Base-by-base conservation (phyloP, 164 flowering plant species). In the Kalanchoe fedtschenkoi region DNA sequence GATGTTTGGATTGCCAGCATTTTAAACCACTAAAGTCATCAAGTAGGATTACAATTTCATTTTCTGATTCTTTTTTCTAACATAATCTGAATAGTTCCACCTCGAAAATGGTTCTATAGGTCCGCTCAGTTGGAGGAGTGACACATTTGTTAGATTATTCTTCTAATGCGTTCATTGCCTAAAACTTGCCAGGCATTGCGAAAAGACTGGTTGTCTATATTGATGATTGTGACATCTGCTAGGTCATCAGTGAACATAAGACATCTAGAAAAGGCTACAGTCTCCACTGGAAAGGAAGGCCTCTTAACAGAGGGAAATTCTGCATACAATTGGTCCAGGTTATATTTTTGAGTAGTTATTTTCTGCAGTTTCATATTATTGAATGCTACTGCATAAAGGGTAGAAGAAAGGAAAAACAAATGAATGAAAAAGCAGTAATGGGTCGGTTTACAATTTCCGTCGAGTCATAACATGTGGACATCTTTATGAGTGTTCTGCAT, bases 261-360 rank as follows among this genome's bases (percentile, higher is more conserved):
- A 75, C 99, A 93, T 76, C 75, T 93, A 79, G 99, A 93, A 77
- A 93, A 90, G 73, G 99, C 99, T 63, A 93, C 99, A 28, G 84
- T 93, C 35, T 90, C 99, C 26, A 93, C 99, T n/a, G 99, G 99
- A 51, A 93, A 93, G 78, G 99, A 93, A 76, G 96, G 99, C n/a
- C 75, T 93, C 56, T 63, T 93, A 58, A 81, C 91, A 22, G 99
- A 93, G 76, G 99, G 99, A 62, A 93, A 93, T 82, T 78, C 91
- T 71, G 91, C 96, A 70, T 87, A 81, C 74, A 90, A 78, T 69
- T 93, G 99, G 99, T 90, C 99, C 71, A 89, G 98, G 98, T 92
- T 57, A 47, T 66, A 60, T 37, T 46, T 54, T 26, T 34, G 9
- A 5, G 14, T 19, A 13, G 14, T 47, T 6, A 22, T 21, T 29